Conservation (phyloP, 345 rosid genomes). For the Mallotus nudiflorus region DNA sequence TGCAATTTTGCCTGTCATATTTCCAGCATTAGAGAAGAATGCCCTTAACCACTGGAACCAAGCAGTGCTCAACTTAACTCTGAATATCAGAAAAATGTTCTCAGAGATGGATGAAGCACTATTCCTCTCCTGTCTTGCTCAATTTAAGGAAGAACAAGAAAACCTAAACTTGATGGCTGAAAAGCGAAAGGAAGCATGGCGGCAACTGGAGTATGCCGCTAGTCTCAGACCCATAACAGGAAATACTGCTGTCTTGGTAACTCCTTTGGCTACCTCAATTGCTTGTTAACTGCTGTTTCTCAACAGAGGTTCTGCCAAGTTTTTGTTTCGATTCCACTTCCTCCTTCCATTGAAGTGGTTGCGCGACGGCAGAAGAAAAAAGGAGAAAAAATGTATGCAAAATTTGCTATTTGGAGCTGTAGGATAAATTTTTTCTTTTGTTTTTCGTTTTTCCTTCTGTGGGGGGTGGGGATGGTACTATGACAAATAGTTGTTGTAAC, state of each 20-base stretch:
- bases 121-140: conserved; percentile 60
- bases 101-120: conserved; percentile 72
- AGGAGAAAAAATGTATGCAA: background rate
- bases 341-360: background rate
- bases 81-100: conserved; percentile 70
- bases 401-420: conserved; percentile 21
- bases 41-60: conserved; percentile 79
- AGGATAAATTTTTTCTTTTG: conserved; percentile 11
- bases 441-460: no score
- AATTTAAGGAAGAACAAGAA: conserved; percentile 59
- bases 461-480: conserved; percentile 24
- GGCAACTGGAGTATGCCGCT: conserved; percentile 60
- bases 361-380: background rate
- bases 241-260: conserved; percentile 65
- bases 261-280: conserved; percentile 52
- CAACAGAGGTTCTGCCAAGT: background rate
- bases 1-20: conserved; percentile 61
- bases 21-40: conserved; percentile 75
- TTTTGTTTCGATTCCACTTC: background rate
- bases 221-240: conserved; percentile 62
- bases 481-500: conserved; percentile 36
- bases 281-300: conserved; percentile 33
- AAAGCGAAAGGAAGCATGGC: conserved; percentile 68
- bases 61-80: conserved; percentile 65
- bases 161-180: conserved; percentile 43